Percentiles rank a stretch among this genome's conserved stretches.
phyloP scores from a whole-genome alignment of 1,284 basidiomycete genomes.

The Retiboletus flavoniger region DNA sequence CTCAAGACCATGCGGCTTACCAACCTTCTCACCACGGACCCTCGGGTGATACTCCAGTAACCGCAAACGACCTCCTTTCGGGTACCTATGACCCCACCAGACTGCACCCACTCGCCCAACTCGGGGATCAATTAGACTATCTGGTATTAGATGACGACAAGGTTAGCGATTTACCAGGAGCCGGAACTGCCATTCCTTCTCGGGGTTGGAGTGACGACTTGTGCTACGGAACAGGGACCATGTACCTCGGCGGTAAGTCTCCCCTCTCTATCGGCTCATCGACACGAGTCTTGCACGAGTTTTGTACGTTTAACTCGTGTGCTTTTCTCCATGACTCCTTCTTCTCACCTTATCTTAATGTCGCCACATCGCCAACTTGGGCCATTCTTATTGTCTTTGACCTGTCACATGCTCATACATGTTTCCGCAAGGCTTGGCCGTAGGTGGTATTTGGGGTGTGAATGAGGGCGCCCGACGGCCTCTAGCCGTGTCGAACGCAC shows the following conservation, averaged over 20 bases:
- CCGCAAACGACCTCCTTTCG: slow-evolving; percentile 81
- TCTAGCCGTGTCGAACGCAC: slow-evolving; percentile 77
- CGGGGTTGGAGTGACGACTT: slow-evolving; percentile 99
- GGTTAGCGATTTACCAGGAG: slow-evolving; percentile 81
- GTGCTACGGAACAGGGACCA: slow-evolving; percentile 98
- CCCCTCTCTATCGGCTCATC: slow-evolving; percentile 50
- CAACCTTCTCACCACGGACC: slow-evolving; percentile 50
- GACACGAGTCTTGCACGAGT: slow-evolving; percentile 50
- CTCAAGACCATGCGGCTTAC: slow-evolving; percentile 45
- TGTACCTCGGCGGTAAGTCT: slow-evolving; percentile 92
- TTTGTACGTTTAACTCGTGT: slow-evolving; percentile 51
- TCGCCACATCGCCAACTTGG: slow-evolving; percentile 49
- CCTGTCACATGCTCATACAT: slow-evolving; percentile 69
- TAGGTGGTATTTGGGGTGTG: slow-evolving; percentile 94
- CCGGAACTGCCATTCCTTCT: slow-evolving; percentile 84
- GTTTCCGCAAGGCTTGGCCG: slow-evolving; percentile 76
- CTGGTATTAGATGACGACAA: slow-evolving; percentile 92
- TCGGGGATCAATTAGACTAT: slow-evolving; percentile 90
- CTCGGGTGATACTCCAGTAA: slow-evolving; percentile 55
- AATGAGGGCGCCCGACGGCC: slow-evolving; percentile 91
- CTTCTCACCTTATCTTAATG: slow-evolving; percentile 68
- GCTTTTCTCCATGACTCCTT: slow-evolving; percentile 34
- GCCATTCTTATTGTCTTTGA: slow-evolving; percentile 68
- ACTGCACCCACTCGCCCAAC: slow-evolving; percentile 86
- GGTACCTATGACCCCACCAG: slow-evolving; percentile 85